These are phyloP conservation scores for Trifolium dubium DNA, from an alignment of 306 rosid species.

Conservation along the genomic window DNA sequence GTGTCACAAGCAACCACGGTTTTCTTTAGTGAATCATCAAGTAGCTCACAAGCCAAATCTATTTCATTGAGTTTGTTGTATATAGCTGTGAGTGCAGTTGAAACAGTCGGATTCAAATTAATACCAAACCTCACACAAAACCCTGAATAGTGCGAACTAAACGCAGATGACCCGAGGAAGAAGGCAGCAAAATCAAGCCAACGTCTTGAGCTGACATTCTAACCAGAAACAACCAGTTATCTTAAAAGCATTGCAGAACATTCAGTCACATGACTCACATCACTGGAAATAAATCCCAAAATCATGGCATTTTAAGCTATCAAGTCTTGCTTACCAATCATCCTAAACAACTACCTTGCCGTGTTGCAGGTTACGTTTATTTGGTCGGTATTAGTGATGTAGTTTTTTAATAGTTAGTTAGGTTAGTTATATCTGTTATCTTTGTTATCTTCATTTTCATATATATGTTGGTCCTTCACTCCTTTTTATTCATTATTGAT, in stretches of 20 bases:
- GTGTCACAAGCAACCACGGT: not conserved
- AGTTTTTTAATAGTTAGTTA: too few relatives aligned
- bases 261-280: slow-evolving; percentile 61
- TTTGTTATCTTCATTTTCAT: too few relatives aligned
- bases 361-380: not conserved
- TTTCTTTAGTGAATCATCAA: too few relatives aligned
- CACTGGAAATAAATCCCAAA: slow-evolving; percentile 73
- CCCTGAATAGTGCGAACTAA: slow-evolving; percentile 65
- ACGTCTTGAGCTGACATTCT: slow-evolving; percentile 70
- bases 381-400: too few relatives aligned
- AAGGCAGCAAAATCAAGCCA: slow-evolving; percentile 76
- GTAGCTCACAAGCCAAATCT: too few relatives aligned
- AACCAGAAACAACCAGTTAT: slow-evolving; percentile 63
- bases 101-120: slow-evolving; percentile 49
- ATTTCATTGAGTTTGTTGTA: too few relatives aligned
- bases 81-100: too few relatives aligned
- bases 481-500: too few relatives aligned
- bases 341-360: slow-evolving; percentile 66
- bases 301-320: slow-evolving; percentile 84
- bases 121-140: slow-evolving; percentile 63
- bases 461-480: too few relatives aligned
- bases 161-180: slow-evolving; percentile 70
- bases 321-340: slow-evolving; percentile 68
- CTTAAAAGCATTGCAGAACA: slow-evolving; percentile 64
- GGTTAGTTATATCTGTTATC: too few relatives aligned